Evolutionary conservation across 2,329 filamentous ascomycete species (phyloP).

Genomic region (Phaeophleospora eucalypticola): DNA sequence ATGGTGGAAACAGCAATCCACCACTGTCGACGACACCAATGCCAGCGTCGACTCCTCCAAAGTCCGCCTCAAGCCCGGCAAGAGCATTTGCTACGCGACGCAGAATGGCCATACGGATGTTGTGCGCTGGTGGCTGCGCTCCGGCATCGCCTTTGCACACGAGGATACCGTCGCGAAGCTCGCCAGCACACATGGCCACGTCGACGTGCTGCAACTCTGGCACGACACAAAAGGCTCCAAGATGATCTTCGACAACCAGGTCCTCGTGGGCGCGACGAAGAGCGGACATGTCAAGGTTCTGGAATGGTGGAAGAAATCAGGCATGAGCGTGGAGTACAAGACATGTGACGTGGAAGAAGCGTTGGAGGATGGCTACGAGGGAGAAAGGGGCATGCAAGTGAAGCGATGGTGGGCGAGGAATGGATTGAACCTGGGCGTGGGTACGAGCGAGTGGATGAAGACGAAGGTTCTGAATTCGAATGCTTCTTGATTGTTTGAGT

Average conservation of each 20-base stretch:
- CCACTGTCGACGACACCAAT: slow-evolving; percentile 26
- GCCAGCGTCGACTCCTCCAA: slow-evolving; percentile 27
- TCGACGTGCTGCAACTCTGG: slow-evolving; percentile 80
- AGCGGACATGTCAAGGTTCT: slow-evolving; percentile 79
- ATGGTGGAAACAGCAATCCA: slow-evolving; percentile 74
- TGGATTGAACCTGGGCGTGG: slow-evolving; percentile 73
- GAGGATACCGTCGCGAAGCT: slow-evolving; percentile 79
- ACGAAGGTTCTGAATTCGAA: slow-evolving; percentile 57
- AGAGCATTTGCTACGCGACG: slow-evolving; percentile 76
- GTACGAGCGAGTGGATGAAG: slow-evolving; percentile 87
- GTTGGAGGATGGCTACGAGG: slow-evolving; percentile 76
- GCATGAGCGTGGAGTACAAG: slow-evolving; percentile 81
- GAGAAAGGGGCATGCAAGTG: slow-evolving; percentile 64
- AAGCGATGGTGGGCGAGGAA: slow-evolving; percentile 84
- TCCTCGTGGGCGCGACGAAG: slow-evolving; percentile 81
- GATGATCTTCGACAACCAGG: slow-evolving; percentile 77
- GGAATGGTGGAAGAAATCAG: slow-evolving; percentile 85
- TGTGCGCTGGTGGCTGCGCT: slow-evolving; percentile 83
- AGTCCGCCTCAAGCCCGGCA: slow-evolving; percentile 70
- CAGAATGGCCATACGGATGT: slow-evolving; percentile 75
- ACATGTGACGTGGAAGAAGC: slow-evolving; percentile 95
- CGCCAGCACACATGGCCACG: slow-evolving; percentile 79
- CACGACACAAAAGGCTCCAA: slow-evolving; percentile 68
- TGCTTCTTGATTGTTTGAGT: background rate
- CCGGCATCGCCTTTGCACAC: slow-evolving; percentile 72